Conservation (phyloP, 441 rosid genomes). For the Pelargonium australe region DNA sequence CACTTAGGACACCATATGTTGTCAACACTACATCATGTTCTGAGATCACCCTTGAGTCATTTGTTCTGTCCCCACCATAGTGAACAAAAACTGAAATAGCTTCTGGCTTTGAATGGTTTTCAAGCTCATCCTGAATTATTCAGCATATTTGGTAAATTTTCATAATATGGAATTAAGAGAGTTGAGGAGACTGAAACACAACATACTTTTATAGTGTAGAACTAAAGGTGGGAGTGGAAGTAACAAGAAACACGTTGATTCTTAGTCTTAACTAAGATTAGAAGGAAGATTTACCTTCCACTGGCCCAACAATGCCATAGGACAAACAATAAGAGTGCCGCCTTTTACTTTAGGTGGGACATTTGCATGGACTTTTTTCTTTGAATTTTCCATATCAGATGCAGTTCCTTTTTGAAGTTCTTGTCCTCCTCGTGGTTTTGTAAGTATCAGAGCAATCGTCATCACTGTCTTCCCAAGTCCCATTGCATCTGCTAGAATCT, state of each 20-base stretch:
- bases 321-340: conserved; percentile 68
- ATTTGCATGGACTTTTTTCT: conserved; percentile 16
- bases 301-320: conserved; percentile 66
- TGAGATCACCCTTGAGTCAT: conserved; percentile 38
- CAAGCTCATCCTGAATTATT: conserved; percentile 55
- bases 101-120: conserved; percentile 49
- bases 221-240: neutral
- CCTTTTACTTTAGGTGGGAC: conserved; percentile 37
- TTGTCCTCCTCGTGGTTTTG: conserved; percentile 43
- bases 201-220: neutral
- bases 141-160: conserved; percentile 8
- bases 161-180: neutral
- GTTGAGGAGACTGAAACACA: no score
- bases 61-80: conserved; percentile 58
- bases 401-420: conserved; percentile 1
- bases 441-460: conserved; percentile 64
- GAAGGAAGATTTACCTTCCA: conserved; percentile 47
- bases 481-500: conserved; percentile 82
- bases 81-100: conserved; percentile 48
- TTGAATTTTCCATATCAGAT: conserved; percentile 19
- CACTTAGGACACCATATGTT: conserved; percentile 56
- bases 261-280: no score
- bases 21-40: conserved; percentile 60
- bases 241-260: neutral
- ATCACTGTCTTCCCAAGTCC: conserved; percentile 78